These are phyloP conservation scores for Mortierella antarctica DNA, from an alignment of 192 early-diverging fungal species.

Conservation along the genomic window DNA sequence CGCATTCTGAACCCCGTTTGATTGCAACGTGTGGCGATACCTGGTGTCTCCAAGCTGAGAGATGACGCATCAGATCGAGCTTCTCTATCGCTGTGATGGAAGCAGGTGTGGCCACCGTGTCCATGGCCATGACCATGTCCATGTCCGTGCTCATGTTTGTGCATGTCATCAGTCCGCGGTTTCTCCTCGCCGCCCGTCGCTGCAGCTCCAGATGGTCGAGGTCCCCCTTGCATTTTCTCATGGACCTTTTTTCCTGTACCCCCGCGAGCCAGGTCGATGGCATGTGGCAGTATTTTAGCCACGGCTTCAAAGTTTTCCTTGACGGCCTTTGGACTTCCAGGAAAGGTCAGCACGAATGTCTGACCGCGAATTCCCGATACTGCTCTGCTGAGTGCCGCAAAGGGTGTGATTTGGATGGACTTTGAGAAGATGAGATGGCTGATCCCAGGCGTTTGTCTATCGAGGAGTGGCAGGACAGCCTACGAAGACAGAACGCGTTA, in stretches of 20 bases:
- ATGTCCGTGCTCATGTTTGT: slow-evolving; percentile 57
- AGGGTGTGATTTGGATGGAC: slow-evolving; percentile 84
- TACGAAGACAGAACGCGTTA: slow-evolving; percentile 13
- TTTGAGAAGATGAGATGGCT: slow-evolving; percentile 79
- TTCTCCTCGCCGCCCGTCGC: background rate
- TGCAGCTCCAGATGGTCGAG: slow-evolving; percentile 25
- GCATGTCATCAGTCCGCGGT: slow-evolving; percentile 4
- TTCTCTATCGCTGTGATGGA: slow-evolving; percentile 43
- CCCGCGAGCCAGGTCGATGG: slow-evolving; percentile 74
- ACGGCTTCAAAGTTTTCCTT: slow-evolving; percentile 86
- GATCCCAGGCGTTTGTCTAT: slow-evolving; percentile 78
- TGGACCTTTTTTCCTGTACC: slow-evolving; percentile 70
- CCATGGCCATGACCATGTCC: slow-evolving; percentile 54
- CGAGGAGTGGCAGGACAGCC: slow-evolving; percentile 81
- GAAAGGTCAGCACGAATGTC: slow-evolving; percentile 84
- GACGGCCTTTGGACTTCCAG: slow-evolving; percentile 89
- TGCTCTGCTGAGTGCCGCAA: slow-evolving; percentile 91
- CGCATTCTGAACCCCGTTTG: background rate
- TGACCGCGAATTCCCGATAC: slow-evolving; percentile 69
- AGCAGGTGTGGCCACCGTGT: slow-evolving; percentile 40
- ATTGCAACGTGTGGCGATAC: slow-evolving; percentile 11
- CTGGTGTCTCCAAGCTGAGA: slow-evolving; percentile 41
- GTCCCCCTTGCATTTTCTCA: slow-evolving; percentile 54
- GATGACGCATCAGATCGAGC: slow-evolving; percentile 31
- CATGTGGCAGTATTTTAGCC: slow-evolving; percentile 82